Evolutionary conservation across 129 eudicot species (phyloP).

Genomic region (Tagetes erecta): DNA sequence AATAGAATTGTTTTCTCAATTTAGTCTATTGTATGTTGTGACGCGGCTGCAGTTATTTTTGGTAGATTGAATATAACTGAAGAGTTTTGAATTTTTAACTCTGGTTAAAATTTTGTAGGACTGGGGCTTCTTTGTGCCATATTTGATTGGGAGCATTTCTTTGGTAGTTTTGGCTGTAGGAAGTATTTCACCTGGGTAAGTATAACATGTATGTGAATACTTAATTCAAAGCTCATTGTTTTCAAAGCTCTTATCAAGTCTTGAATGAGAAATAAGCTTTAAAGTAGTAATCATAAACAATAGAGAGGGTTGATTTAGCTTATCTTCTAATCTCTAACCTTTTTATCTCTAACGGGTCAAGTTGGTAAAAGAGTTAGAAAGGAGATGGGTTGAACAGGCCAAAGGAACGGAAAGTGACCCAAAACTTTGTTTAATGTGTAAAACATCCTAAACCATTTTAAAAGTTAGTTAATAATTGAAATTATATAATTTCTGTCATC

Average conservation of each 20-base stretch:
- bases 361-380: not conserved
- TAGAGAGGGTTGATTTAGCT: not conserved
- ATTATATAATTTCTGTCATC: not conserved
- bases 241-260: conserved; percentile 1
- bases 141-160: conserved; percentile 91
- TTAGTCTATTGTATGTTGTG: not conserved
- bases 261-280: not conserved
- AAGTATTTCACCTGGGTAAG: conserved; percentile 97
- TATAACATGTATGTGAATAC: not conserved
- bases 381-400: not conserved
- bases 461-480: not conserved
- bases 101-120: conserved; percentile 50
- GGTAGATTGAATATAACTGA: not conserved
- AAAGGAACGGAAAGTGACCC: not conserved
- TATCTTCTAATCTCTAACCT: not conserved
- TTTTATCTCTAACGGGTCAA: not conserved
- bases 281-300: conserved; percentile 10
- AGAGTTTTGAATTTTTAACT: conserved; percentile 12
- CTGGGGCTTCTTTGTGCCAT: conserved; percentile 99
- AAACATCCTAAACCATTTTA: not conserved
- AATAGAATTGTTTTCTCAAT: not conserved
- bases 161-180: conserved; percentile 92
- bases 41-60: conserved; percentile 18
- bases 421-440: not conserved
- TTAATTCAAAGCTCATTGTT: not conserved